A percentile compares a stretch with the other conserved stretches of the same genome.
Evolutionary conservation across 1,284 basidiomycete genomes (phyloP).

Genomic region (Ceratobasidium sp.): DNA sequence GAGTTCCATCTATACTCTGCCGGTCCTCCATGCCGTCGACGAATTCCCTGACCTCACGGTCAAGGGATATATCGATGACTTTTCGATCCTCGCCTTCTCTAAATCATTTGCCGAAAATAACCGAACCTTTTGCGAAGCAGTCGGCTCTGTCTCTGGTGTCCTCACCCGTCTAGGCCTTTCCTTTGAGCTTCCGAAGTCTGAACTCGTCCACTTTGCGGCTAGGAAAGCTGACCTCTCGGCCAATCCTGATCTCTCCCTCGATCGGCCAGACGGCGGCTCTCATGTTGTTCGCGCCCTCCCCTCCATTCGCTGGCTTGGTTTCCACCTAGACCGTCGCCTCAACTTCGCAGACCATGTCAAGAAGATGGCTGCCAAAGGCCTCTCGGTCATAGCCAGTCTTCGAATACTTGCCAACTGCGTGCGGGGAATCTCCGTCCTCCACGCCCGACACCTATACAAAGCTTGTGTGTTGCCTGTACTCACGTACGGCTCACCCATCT

Average conservation of each 20-base stretch:
- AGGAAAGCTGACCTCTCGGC: not conserved
- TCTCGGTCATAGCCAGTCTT: slow-evolving; percentile 8
- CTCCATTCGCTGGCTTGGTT: slow-evolving; percentile 45
- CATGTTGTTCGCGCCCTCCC: not conserved
- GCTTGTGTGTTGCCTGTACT: not conserved
- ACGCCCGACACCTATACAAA: not conserved
- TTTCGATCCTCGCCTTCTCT: slow-evolving; percentile 6
- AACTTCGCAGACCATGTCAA: slow-evolving; percentile 41
- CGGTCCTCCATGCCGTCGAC: slow-evolving; percentile 6
- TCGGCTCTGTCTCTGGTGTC: not conserved
- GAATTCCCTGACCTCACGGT: not conserved
- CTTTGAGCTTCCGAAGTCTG: slow-evolving; percentile 7
- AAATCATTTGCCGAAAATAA: not conserved
- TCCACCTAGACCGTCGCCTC: slow-evolving; percentile 42
- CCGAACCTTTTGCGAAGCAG: not conserved
- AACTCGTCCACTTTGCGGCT: slow-evolving; percentile 30
- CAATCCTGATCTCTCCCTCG: not conserved
- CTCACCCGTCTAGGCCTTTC: not conserved
- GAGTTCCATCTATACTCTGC: slow-evolving; percentile 38
- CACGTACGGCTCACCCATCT: not conserved
- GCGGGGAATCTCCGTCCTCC: not conserved
- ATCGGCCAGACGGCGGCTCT: not conserved
- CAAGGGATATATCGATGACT: slow-evolving; percentile 26
- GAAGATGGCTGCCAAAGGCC: slow-evolving; percentile 30
- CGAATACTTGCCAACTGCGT: slow-evolving; percentile 8